phyloP scores from a whole-genome alignment of 345 rosid species.

The thale cress (Arabidopsis thaliana) region DNA sequence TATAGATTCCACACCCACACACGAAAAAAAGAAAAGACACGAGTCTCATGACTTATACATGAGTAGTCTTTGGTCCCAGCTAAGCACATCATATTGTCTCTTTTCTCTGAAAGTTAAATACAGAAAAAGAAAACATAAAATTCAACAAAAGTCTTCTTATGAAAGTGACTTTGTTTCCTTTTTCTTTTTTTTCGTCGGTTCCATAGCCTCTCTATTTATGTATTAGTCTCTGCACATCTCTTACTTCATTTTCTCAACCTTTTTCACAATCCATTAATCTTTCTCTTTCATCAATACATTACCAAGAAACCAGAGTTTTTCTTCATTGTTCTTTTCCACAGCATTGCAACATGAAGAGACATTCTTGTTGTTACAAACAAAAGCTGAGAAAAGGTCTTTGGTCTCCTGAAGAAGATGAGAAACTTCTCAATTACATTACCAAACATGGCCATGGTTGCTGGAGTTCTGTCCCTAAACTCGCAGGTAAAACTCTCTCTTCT shows the following conservation, averaged over 20 bases:
- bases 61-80: slow-evolving; percentile 10
- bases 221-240: background rate
- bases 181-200: background rate
- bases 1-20: background rate
- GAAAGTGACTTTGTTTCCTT: slow-evolving; percentile 21
- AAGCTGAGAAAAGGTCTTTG: slow-evolving; percentile 78
- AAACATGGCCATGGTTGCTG: slow-evolving; percentile 77
- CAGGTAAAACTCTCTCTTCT: slow-evolving; percentile 48
- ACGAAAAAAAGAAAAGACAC: background rate
- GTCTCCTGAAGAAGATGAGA: slow-evolving; percentile 92
- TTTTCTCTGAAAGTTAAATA: slow-evolving; percentile 4
- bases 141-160: slow-evolving; percentile 28
- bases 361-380: slow-evolving; percentile 74
- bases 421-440: slow-evolving; percentile 64
- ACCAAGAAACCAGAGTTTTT: background rate
- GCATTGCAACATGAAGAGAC: slow-evolving; percentile 60
- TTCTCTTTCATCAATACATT: background rate
- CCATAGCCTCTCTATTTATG: slow-evolving; percentile 9
- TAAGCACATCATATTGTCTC: background rate
- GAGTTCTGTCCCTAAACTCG: slow-evolving; percentile 81
- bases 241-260: slow-evolving; percentile 59
- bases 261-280: slow-evolving; percentile 46
- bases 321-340: slow-evolving; percentile 11
- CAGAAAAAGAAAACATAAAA: background rate
- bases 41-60: slow-evolving; percentile 12